Percentiles rank a stretch among this genome's conserved stretches.
These are phyloP conservation scores for Saccharomyces pastorianus DNA, from an alignment of 1,139 yeast genomes.

Conservation along the genomic window DNA sequence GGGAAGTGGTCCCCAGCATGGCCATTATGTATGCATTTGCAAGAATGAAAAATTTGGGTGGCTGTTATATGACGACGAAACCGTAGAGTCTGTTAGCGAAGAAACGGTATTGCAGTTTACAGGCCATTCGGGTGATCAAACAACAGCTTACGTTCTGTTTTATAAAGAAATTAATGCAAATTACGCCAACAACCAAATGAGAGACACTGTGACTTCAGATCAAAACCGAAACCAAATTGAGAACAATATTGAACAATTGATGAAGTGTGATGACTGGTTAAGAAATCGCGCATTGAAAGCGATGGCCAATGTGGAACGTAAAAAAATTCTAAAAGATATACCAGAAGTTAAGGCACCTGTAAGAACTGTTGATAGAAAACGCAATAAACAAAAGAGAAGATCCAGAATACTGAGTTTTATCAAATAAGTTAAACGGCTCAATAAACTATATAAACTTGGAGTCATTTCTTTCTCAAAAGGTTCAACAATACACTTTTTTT, in stretches of 20 bases:
- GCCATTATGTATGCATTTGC: conserved; percentile 85
- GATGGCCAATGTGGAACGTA: background rate
- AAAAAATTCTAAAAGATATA: background rate
- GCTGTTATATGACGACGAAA: conserved; percentile 91
- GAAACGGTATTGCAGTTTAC: conserved; percentile 75
- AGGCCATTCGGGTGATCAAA: conserved; percentile 83
- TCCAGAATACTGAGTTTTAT: conserved; percentile 17
- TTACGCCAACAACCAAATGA: background rate
- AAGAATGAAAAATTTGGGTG: conserved; percentile 79
- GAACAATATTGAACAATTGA: conserved; percentile 21
- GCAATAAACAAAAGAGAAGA: conserved; percentile 7
- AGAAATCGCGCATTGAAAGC: conserved; percentile 6
- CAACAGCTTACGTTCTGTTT: conserved; percentile 84
- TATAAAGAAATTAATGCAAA: conserved; percentile 40
- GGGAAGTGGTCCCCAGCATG: conserved; percentile 97
- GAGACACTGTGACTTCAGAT: background rate
- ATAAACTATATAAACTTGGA: background rate
- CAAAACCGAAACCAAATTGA: conserved; percentile 9
- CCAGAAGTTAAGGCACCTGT: background rate
- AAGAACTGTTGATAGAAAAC: background rate
- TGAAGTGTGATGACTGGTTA: conserved; percentile 20
- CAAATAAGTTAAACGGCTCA: background rate
- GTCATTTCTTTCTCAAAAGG: background rate
- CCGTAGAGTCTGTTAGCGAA: conserved; percentile 83
- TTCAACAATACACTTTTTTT: background rate